Base-by-base conservation (phyloP, 768 basidiomycete genomes). In the Punctularia strigosozonata region DNA sequence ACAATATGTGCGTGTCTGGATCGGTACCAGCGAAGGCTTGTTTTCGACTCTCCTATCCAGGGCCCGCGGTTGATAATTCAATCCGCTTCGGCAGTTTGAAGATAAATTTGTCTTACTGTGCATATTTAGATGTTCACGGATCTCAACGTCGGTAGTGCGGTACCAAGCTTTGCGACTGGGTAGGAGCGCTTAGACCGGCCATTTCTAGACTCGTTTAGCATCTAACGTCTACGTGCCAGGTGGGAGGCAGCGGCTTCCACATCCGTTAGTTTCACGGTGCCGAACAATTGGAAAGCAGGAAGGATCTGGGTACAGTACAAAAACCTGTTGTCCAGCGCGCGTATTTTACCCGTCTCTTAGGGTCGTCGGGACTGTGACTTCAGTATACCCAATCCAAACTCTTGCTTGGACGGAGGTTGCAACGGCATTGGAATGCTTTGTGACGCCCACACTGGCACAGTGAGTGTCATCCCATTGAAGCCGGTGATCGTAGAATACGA, bases 111-210 rank as follows among this genome's bases (percentile, higher is more conserved):
- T n/a, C n/a, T n/a, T n/a, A n/a, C n/a, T n/a, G n/a, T n/a, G n/a
- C n/a, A n/a, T n/a, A n/a, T n/a, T n/a, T 25, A 74, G 73, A 66
- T 77, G 49, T 80, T 74, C 56, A 81, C 78, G 3, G 74, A 74
- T 42, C 46, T 70, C 28, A 68, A 66, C 43, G 70, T 66, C 26
- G 79, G 61, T 8, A 49, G 63, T 0, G 61, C 66, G 31, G 55
- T 48, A 12, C 77, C 79, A 4, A 37, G 43, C 43, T 52, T 63
- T 23, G 34, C 57, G 6, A 65, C 60, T 7, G 77, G 77, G 76
- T 75, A 41, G 17, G 58, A 7, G 39, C 30, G n/a, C n/a, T n/a
- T 37, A n/a, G n/a, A n/a, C n/a, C n/a, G n/a, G n/a, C n/a, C n/a
- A n/a, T n/a, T 19, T 1, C 23, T n/a, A n/a, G n/a, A n/a, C n/a